These are phyloP conservation scores for Neoboletus magnificus DNA, from an alignment of 768 basidiomycete species.

Conservation along the genomic window DNA sequence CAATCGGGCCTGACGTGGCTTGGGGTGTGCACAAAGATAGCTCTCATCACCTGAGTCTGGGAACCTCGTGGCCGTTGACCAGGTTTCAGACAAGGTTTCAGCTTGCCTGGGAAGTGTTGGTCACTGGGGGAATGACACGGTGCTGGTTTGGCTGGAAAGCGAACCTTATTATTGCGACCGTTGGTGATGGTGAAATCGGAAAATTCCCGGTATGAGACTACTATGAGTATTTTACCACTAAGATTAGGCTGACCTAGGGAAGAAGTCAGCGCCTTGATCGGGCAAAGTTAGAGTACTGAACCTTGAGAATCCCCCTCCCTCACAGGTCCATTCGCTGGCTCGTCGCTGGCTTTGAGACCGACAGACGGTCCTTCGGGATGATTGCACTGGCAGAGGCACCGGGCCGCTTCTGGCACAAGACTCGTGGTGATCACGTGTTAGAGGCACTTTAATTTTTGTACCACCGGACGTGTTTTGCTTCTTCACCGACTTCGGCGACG, in stretches of 20 bases:
- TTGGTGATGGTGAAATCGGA: not conserved
- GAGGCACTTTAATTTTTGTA: not conserved
- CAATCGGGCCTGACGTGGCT: not conserved
- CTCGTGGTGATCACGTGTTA: conserved; percentile 11
- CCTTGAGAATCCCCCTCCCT: not conserved
- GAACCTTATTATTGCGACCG: not conserved
- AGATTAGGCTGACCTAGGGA: not conserved
- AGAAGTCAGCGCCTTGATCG: not conserved
- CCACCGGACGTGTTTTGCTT: not conserved
- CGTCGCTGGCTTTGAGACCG: no score
- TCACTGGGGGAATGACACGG: not conserved
- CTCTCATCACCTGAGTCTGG: conserved; percentile 5
- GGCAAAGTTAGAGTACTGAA: not conserved
- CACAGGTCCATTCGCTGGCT: no score
- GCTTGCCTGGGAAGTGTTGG: conserved; percentile 10
- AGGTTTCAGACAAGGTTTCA: conserved; percentile 16
- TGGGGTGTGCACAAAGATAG: conserved; percentile 7
- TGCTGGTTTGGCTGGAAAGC: not conserved
- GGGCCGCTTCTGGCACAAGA: no score
- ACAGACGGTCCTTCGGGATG: no score
- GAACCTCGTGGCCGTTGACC: not conserved
- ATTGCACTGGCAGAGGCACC: no score
- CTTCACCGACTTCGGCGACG: not conserved
- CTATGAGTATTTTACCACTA: no score
- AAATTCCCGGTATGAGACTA: no score